Base-by-base conservation (phyloP, 768 basidiomycete genomes). In the Lanmaoa pseudosensibilis region DNA sequence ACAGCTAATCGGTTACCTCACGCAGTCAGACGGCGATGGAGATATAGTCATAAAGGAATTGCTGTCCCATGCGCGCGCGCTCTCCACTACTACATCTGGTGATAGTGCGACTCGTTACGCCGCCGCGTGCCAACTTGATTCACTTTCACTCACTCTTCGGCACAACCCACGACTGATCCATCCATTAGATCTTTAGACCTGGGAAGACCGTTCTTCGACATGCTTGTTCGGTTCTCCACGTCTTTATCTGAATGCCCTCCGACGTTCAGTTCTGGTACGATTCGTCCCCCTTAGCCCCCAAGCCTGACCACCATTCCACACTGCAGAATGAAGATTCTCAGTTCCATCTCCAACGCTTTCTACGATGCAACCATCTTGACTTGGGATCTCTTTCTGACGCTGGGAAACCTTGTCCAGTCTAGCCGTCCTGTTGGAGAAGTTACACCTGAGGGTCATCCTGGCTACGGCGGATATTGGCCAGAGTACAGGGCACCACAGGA, bases 391-490 rank as follows among this genome's bases (percentile, higher is more conserved):
- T 18, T 60, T 16, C 32, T 64, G 30, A 59, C 57, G 2, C 19
- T 62, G 16, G 62, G 61, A 15, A 62, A 62, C 34, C 33, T 62
- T 25, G 40, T 62, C 10, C 19, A n/a, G 11, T 44, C 39, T 10
- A 51, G 38, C 5, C 75, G 76, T 15, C 75, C 76, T 37, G 67
- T 75, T 8, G 86, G 86, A 4, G 70, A 76, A 30, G 83, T 87
- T 39, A 79, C 79, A 0, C 82, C 81, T 6, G 65, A 73, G 46
- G 83, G 83, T 2, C 72, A 77, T 47, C 79, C 81, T 8, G 86
- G 85, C 2, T 77, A 71, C 23, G 80, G 75, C 32, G 86, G 87
- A 1, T 65, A 78, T 52, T 91, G 89, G 89, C 87, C 88, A 9
- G 81, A 84, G 65, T 90, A 77, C 60, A 72, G 79, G 9, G 69